These are phyloP conservation scores for Erysimum cheiranthoides DNA, from an alignment of 345 rosid species.

Conservation along the genomic window DNA sequence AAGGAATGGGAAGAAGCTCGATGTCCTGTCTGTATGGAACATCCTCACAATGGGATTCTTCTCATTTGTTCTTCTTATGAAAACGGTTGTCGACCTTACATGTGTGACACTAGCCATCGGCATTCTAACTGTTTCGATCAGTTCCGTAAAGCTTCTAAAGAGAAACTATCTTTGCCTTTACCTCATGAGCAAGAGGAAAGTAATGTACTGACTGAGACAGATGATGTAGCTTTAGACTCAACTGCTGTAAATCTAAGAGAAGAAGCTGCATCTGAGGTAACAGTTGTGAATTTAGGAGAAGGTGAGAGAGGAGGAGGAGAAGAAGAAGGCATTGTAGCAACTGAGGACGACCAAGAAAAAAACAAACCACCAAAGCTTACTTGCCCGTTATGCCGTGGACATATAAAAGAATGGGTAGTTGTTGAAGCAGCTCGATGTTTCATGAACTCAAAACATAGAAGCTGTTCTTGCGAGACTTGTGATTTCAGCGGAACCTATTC, in stretches of 20 bases:
- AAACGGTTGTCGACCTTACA: slow-evolving; percentile 93
- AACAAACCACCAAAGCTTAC: slow-evolving; percentile 57
- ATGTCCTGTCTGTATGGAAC: slow-evolving; percentile 98
- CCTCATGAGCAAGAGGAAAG: slow-evolving; percentile 49
- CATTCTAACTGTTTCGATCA: slow-evolving; percentile 97
- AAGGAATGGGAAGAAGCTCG: slow-evolving; percentile 97
- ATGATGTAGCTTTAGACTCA: slow-evolving; percentile 45
- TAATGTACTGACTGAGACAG: slow-evolving; percentile 21
- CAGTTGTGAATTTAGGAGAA: slow-evolving; percentile 10
- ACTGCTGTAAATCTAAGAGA: slow-evolving; percentile 46
- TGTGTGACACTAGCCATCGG: slow-evolving; percentile 98
- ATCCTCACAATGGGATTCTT: slow-evolving; percentile 96
- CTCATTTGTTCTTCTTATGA: slow-evolving; percentile 90
- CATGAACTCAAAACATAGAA: slow-evolving; percentile 85
- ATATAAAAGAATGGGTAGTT: slow-evolving; percentile 80
- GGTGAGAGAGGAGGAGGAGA: slow-evolving; percentile 3
- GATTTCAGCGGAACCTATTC: slow-evolving; percentile 74
- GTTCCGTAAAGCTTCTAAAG: slow-evolving; percentile 70
- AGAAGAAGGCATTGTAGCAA: slow-evolving; percentile 39
- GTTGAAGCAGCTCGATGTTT: slow-evolving; percentile 72
- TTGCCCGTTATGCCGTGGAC: slow-evolving; percentile 93
- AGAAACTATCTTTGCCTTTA: slow-evolving; percentile 42
- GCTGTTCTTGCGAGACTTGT: slow-evolving; percentile 90
- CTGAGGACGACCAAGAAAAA: slow-evolving; percentile 49
- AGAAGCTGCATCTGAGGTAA: slow-evolving; percentile 28